phyloP scores from a whole-genome alignment of 1,284 basidiomycete genomes.

The Ustilago shanxiensis region DNA sequence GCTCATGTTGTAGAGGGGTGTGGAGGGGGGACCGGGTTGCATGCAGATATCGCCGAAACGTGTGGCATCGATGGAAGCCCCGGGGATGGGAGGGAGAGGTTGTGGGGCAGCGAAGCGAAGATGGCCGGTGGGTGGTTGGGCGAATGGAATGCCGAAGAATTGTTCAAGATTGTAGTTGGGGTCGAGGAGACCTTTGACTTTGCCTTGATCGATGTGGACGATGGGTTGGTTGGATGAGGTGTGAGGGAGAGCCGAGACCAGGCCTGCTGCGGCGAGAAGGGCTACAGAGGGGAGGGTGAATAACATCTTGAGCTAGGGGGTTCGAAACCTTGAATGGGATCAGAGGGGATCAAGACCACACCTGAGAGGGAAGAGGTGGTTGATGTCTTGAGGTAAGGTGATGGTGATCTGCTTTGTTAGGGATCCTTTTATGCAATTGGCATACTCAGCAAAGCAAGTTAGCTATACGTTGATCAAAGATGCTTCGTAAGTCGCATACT shows the following conservation, averaged over 20 bases:
- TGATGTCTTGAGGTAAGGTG: no score
- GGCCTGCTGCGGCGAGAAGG: neutral
- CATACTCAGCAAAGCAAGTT: neutral
- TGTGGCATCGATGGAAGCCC: conserved; percentile 40
- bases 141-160: conserved; percentile 55
- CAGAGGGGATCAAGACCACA: no score
- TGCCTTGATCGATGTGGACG: conserved; percentile 35
- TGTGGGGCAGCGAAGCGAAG: conserved; percentile 47
- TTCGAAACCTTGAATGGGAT: no score
- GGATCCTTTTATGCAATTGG: conserved; percentile 12
- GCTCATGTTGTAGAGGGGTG: conserved; percentile 30
- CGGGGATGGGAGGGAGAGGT: conserved; percentile 12
- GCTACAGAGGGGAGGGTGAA: neutral
- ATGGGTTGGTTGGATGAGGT: conserved; percentile 10
- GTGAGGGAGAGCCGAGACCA: conserved; percentile 18
- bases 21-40: conserved; percentile 8
- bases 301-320: neutral
- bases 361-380: no score
- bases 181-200: conserved; percentile 26
- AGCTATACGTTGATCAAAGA: neutral
- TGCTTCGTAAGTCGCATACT: no score
- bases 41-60: conserved; percentile 42
- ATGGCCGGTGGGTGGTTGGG: conserved; percentile 35
- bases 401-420: no score
- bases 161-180: conserved; percentile 27